Base-by-base conservation (phyloP, 2,329 filamentous ascomycete species). In the Elsinoe fawcettii region DNA sequence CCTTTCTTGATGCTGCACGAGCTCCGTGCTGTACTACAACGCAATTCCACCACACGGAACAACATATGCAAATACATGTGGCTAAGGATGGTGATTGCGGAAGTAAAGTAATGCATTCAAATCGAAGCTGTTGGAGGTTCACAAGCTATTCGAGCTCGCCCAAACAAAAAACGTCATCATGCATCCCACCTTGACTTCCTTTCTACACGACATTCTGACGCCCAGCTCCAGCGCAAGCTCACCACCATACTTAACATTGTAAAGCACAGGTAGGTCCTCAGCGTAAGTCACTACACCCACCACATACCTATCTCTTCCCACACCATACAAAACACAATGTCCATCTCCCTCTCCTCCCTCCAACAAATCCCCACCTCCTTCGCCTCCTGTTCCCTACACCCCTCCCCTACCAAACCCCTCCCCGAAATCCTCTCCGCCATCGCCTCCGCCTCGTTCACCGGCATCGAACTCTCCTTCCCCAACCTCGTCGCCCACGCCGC, bases 401-500 rank as follows among this genome's bases (percentile, higher is more conserved):
- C 70, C 72, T 60, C 69, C 68, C 56, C 70, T 60, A 60, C 70
- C 60, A 76, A 80, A 59, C 80, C 77, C 1, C 76, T 87, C 0
- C 79, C 79, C 37, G 73, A 80, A 43, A 85, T 84, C 61, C 74
- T 87, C 9, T 70, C 78, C 43, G 82, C 83, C 41, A 82, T 90
- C 62, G 74, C 82, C n/a, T 72, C 74, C 1, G 83, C 81, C 1
- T 84, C 83, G 2, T 89, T 90, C 67, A 72, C 77, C 9, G 85
- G 78, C 12, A 84, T 91, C 59, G 88, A 91, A 69, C 79, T 91
- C 6, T 83, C 83, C 0, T 88, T 90, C 72, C 84, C 86, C 0
- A 86, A 91, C 63, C 80, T 92, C 2, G 69, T 85, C 9, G 71
- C 78, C 5, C 88, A 86, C 63, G 85, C 82, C 3, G 59, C 58